A percentile compares a stretch with the other conserved stretches of the same genome.
Conservation (phyloP, 2,329 filamentous ascomycete species). For the Sphaerulina populicola region DNA sequence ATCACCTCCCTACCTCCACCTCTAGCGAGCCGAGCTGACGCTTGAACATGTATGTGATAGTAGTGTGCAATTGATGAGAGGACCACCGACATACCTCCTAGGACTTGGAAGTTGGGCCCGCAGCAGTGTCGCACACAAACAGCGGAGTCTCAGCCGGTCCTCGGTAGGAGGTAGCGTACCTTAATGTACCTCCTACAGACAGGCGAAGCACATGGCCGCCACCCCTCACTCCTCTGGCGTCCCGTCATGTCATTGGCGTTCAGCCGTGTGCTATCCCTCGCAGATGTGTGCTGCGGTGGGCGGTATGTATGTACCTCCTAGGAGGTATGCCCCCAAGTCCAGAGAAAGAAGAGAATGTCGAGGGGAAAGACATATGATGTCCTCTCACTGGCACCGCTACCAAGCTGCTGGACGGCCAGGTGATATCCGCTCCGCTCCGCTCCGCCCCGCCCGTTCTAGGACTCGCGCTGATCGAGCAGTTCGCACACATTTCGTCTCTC, state of each 20-base stretch:
- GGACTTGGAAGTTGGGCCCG: not conserved
- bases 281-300: not conserved
- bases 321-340: not conserved
- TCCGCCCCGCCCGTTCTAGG: no score
- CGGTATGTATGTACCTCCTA: no score
- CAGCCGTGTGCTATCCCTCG: not conserved
- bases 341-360: not conserved
- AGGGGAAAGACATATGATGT: not conserved
- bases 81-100: not conserved
- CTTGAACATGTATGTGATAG: no score
- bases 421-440: no score
- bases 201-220: not conserved
- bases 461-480: no score
- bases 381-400: not conserved
- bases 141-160: not conserved
- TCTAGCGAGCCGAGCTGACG: no score
- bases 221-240: not conserved
- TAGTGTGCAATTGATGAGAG: no score
- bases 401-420: not conserved
- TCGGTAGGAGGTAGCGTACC: no score
- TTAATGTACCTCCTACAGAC: no score
- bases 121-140: not conserved
- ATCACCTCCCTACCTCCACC: no score
- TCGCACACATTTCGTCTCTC: no score
- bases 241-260: not conserved